Base-by-base conservation (phyloP, 306 rosid genomes). In the Fagus crenata region DNA sequence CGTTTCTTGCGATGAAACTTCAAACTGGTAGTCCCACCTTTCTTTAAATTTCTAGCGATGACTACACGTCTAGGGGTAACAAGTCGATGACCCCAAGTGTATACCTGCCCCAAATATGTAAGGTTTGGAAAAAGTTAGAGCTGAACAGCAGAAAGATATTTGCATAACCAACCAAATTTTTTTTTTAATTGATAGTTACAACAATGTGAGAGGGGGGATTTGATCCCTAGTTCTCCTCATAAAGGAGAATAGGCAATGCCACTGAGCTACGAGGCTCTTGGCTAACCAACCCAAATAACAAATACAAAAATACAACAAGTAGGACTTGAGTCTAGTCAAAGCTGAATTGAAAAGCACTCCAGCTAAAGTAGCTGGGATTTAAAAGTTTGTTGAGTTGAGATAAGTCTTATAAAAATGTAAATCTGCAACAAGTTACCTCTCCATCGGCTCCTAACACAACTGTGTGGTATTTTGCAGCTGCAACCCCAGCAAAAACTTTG, bases 1-100 rank as follows among this genome's bases (percentile, higher is more conserved):
- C 96, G 89, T 84, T 88, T 75, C 85, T 65, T 86, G 22, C 97
- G 75, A 67, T 95, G 98, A 84, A 95, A 95, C 88, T 90, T 95
- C 82, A 95, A 82, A 54, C 88, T 89, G 71, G 81, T 75, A 78
- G 80, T 89, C 78, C 97, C 97, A 73, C 91, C 78, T 85, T 90
- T 95, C 89, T 95, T 95, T 12, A 95, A 88, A 87, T 88, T 92
- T 87, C 97, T 92, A 79, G 87, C 79, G 53, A 95, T 79, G 17
- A 92, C 89, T 39, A 92, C 97, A 68, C 99, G 97, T 79, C 82
- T 89, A 36, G 99, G 97, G 37, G 93, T 92, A 69, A 95, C 99
- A 75, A 89, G 95, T 59, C 92, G 89, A 88, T 95, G 93, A 76
- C 99, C 99, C 97, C 99, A 95, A 73, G 99, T 92, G 86, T 86